Percentiles rank a stretch among this genome's conserved stretches.
Evolutionary conservation across 371 early-diverging fungal species (phyloP).

Genomic region (Lichtheimia ramosa): DNA sequence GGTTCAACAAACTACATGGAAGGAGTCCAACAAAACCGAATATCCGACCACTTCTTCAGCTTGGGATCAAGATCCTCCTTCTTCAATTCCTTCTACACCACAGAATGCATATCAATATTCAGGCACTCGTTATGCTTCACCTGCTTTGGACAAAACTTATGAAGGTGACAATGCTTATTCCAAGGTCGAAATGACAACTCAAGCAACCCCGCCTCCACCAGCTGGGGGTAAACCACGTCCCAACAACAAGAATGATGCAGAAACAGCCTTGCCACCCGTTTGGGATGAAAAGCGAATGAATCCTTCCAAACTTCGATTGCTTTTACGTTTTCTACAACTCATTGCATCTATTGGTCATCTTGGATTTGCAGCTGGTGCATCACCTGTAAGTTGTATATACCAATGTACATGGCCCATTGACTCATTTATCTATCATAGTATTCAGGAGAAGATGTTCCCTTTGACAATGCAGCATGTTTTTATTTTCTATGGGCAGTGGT

Average conservation of each 20-base stretch:
- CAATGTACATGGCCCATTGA: background rate
- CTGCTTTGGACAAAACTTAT: background rate
- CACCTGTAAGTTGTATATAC: conserved; percentile 35
- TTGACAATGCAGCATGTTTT: conserved; percentile 36
- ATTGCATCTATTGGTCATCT: conserved; percentile 41
- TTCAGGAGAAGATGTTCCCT: conserved; percentile 34
- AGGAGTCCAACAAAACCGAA: conserved; percentile 23
- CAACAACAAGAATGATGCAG: conserved; percentile 10
- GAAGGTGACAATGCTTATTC: conserved; percentile 22
- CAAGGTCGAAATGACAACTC: conserved; percentile 7
- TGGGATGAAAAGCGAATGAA: conserved; percentile 20
- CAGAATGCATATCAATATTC: conserved; percentile 27
- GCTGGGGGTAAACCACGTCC: conserved; percentile 22
- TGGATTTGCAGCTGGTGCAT: conserved; percentile 54
- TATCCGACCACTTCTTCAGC: conserved; percentile 14
- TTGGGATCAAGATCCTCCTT: conserved; percentile 1
- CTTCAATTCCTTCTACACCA: conserved; percentile 1
- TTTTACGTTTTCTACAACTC: conserved; percentile 39
- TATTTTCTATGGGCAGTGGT: conserved; percentile 51
- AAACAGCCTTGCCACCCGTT: conserved; percentile 21
- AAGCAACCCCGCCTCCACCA: conserved; percentile 6
- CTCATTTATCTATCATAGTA: conserved; percentile 16
- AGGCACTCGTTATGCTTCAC: conserved; percentile 23
- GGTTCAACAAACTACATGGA: conserved; percentile 16
- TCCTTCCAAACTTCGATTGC: conserved; percentile 32